These are phyloP conservation scores for Ceratocystis huliohia DNA, from an alignment of 2,329 filamentous ascomycete genomes.

Conservation along the genomic window DNA sequence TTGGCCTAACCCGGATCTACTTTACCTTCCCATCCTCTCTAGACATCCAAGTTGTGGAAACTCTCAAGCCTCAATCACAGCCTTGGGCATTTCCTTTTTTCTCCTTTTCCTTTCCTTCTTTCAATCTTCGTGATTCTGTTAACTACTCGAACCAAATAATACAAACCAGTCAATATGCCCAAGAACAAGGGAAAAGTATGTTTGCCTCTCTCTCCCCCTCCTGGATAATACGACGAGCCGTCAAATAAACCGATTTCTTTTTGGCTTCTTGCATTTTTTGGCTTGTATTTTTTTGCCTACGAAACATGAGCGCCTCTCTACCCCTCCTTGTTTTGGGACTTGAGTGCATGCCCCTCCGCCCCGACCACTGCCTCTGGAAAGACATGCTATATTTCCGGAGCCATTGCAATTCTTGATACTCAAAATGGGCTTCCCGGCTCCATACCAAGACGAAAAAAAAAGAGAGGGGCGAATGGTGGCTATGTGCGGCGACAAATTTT, in stretches of 20 bases:
- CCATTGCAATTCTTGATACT: not conserved
- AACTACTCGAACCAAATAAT: not conserved
- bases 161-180: constrained; percentile 52
- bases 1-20: not conserved
- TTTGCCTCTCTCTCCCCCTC: constrained; percentile 16
- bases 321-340: not conserved
- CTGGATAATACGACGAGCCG: not conserved
- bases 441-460: not conserved
- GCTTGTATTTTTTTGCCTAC: constrained; percentile 9
- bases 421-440: not conserved
- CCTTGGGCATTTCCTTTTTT: not conserved
- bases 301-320: not conserved
- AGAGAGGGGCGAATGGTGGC: not conserved
- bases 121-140: constrained; percentile 1
- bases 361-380: not conserved
- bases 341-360: constrained; percentile 3
- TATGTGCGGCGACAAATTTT: not conserved
- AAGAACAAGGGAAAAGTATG: constrained; percentile 99
- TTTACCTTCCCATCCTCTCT: not conserved
- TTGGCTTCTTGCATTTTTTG: not conserved
- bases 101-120: not conserved
- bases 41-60: constrained; percentile 7
- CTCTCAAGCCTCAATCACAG: constrained; percentile 8
- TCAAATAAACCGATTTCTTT: not conserved
- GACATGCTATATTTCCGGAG: not conserved